Base-by-base conservation (phyloP, 2,329 filamentous ascomycete genomes). In the Diaporthe eres region DNA sequence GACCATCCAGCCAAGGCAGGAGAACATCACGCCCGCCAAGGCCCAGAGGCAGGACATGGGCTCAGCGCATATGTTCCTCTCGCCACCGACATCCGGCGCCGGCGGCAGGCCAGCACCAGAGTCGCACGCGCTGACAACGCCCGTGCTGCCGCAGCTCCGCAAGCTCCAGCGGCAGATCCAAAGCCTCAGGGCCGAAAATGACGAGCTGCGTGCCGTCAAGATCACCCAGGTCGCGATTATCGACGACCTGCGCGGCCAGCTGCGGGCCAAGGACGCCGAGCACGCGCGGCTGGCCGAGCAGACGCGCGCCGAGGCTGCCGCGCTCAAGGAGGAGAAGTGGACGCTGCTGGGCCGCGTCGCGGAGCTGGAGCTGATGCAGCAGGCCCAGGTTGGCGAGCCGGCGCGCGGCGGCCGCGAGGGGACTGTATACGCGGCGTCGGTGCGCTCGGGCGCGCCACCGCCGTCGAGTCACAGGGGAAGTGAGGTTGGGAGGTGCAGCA, bases 291-390 rank as follows among this genome's bases (percentile, higher is more conserved):
- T 67, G 4, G 55, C 58, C 17, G 75, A 75, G 55, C 31, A 73
- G 44, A 63, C 71, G 44, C 51, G 70, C 31, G 75, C 47, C 7
- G 75, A 77, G 47, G 60, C 67, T 25, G 17, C 70, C 31, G 47
- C 42, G 55, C 70, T 77, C 37, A 34, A 61, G 53, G 70, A 68
- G 47, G 73, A 75, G 25, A 77, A 75, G 55, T 70, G 53, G 74
- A 42, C 34, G 31, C 44, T 75, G 22, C 71, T 75, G 51, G 61
- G 73, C 9, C 67, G 68, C 68, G 44, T 77, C 25, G 68, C 58
- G 37, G 68, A 75, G 55, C 28, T 77, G 28, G 75, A 77, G 39
- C 25, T 51, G 34, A 2, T 55, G 34, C 10, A 55, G 68, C 15
- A 15, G 19, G 25, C 5, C 2, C 31, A 3, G 44, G 31, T 8